Base-by-base conservation (phyloP, 495 filamentous ascomycete species). In the Cryomyces antarcticus region DNA sequence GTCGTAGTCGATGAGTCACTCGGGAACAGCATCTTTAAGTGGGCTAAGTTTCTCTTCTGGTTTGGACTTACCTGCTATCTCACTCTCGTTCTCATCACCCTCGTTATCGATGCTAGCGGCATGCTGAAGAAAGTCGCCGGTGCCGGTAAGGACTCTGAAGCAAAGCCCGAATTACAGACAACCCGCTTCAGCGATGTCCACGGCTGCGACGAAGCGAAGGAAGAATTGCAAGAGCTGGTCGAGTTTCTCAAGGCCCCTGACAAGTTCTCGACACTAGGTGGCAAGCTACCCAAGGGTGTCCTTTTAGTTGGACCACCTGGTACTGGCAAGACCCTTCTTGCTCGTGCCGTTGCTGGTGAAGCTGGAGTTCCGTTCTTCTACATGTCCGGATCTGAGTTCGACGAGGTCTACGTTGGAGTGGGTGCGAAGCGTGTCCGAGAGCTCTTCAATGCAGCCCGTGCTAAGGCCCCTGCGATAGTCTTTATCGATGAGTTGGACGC, bases 401-500 rank as follows among this genome's bases (percentile, higher is more conserved):
- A 97, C 54, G 89, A 97, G 59, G 80, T 97, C 35, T 97, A 94
- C 53, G 92, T 97, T 27, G 89, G 89, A 52, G 92, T 97, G 42
- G 89, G 89, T 52, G 89, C 89, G 39, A 96, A 96, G 66, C 83
- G 89, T 55, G 89, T 97, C 37, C 83, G 89, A 38, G 89, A 97
- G 44, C 72, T 97, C n/a, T 97, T 97, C 63, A 66, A 64, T 39
- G 74, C 79, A 38, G 89, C 89, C 39, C 85, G 88, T 51, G 62
- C 68, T 28, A 97, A 96, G 60, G 73, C 88, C 3, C 89, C 89
- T 12, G 81, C 89, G 12, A 97, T 97, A 60, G 81, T 97, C 43
- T 97, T 97, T 64, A 97, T 97, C 49, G 89, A 97, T 57, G 89
- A 97, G 57, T 62, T 97, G 37, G 89, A 97, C 62, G 89, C 89